Evolutionary conservation across 2,329 filamentous ascomycete species (phyloP).

Genomic region (Monilinia polystroma): DNA sequence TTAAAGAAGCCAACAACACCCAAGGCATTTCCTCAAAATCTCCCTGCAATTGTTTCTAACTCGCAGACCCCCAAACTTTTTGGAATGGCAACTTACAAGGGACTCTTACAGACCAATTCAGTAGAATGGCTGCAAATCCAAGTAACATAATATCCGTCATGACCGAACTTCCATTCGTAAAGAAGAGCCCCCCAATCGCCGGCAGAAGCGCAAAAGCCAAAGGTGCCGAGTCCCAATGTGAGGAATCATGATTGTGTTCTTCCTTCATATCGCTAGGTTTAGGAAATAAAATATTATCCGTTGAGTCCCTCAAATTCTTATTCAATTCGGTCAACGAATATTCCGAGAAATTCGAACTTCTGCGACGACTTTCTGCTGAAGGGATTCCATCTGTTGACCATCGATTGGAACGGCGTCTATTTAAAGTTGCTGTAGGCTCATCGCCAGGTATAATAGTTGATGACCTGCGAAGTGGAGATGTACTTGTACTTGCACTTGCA

Average conservation of each 20-base stretch:
- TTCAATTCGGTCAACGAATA: constrained; percentile 68
- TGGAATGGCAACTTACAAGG: constrained; percentile 55
- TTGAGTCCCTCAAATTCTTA: constrained; percentile 62
- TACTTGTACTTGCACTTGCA: constrained; percentile 12
- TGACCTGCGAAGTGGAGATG: constrained; percentile 21
- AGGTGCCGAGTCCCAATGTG: constrained; percentile 76
- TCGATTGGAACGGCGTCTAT: constrained; percentile 32
- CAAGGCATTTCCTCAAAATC: neutral
- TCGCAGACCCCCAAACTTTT: neutral
- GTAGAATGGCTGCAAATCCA: constrained; percentile 75
- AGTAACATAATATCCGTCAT: constrained; percentile 84
- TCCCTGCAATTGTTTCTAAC: neutral
- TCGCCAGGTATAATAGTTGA: constrained; percentile 26
- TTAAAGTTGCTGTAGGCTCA: constrained; percentile 29
- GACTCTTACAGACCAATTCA: constrained; percentile 88
- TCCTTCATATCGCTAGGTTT: constrained; percentile 47
- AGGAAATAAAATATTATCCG: constrained; percentile 65
- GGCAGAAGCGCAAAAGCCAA: constrained; percentile 81
- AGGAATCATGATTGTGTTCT: constrained; percentile 52
- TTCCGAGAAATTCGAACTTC: constrained; percentile 78
- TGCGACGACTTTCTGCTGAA: constrained; percentile 48
- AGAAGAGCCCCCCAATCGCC: constrained; percentile 79
- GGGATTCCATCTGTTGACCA: constrained; percentile 38
- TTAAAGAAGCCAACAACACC: neutral
- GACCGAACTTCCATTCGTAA: constrained; percentile 78